A percentile compares a stretch with the other conserved stretches of the same genome.
Conservation (phyloP, 345 rosid species). For the Pugionium dolabratum region DNA sequence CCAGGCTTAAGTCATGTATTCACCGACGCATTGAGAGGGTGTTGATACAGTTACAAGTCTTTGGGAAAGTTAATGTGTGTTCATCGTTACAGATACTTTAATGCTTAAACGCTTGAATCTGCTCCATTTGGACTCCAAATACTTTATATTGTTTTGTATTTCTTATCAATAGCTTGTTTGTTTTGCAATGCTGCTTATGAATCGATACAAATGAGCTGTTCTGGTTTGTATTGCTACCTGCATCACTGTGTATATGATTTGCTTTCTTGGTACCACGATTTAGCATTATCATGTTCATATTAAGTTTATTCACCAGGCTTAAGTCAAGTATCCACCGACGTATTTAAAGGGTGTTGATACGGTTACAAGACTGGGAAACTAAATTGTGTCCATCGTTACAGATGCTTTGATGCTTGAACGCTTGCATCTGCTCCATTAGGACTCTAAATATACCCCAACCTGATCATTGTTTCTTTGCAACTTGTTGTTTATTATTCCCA, state of each 20-base stretch:
- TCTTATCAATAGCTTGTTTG: background rate
- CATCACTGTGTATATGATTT: background rate
- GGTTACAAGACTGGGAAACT: slow-evolving; percentile 68
- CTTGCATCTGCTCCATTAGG: slow-evolving; percentile 81
- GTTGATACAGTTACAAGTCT: slow-evolving; percentile 70
- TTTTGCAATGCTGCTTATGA: background rate
- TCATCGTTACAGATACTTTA: slow-evolving; percentile 62
- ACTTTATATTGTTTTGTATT: too few species aligned
- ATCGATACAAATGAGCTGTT: too few species aligned
- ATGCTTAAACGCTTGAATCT: slow-evolving; percentile 49
- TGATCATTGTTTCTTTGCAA: background rate
- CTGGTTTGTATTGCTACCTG: background rate
- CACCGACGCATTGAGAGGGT: slow-evolving; percentile 36
- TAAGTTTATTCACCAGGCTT: slow-evolving; percentile 45
- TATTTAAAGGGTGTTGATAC: slow-evolving; percentile 49
- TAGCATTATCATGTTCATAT: too few species aligned
- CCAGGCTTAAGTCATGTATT: slow-evolving; percentile 55
- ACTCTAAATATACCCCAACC: slow-evolving; percentile 37
- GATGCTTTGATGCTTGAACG: slow-evolving; percentile 42
- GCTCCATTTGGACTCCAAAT: slow-evolving; percentile 77
- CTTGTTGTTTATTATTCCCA: background rate
- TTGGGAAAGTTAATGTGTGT: slow-evolving; percentile 48
- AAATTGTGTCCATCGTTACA: slow-evolving; percentile 58
- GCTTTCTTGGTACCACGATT: background rate
- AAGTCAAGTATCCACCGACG: slow-evolving; percentile 61